These are phyloP conservation scores for Xylaria castorea DNA, from an alignment of 495 filamentous ascomycete genomes.

Conservation along the genomic window DNA sequence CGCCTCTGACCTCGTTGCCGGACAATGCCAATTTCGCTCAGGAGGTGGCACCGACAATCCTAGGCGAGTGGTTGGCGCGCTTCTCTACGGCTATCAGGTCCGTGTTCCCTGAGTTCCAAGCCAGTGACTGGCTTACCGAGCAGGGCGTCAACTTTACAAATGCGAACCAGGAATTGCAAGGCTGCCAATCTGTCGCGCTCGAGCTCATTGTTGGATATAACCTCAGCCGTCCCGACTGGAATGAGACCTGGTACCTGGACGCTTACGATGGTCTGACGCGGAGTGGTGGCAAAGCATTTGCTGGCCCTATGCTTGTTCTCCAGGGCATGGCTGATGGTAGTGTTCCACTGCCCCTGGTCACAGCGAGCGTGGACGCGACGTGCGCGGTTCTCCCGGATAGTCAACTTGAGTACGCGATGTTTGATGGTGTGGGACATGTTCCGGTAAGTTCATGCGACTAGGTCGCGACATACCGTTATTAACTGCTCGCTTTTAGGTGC, in stretches of 20 bases:
- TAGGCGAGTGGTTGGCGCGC: neutral
- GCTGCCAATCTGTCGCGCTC: neutral
- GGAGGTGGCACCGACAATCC: neutral
- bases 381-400: neutral
- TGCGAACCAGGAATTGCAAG: constrained; percentile 5
- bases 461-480: neutral
- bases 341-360: neutral
- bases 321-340: neutral
- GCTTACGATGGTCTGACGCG: neutral
- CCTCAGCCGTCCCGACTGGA: neutral
- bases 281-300: neutral
- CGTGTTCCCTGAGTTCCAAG: neutral
- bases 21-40: neutral
- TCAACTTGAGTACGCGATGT: neutral
- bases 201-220: neutral
- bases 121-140: constrained; percentile 1
- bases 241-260: neutral
- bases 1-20: neutral
- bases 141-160: neutral
- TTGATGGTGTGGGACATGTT: neutral
- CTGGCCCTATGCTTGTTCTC: constrained; percentile 1
- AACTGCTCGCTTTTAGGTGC: neutral
- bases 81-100: neutral
- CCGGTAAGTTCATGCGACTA: neutral
- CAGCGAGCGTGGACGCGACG: neutral